phyloP scores from a whole-genome alignment of 768 basidiomycete species.

The Leccinum subtestaceum region DNA sequence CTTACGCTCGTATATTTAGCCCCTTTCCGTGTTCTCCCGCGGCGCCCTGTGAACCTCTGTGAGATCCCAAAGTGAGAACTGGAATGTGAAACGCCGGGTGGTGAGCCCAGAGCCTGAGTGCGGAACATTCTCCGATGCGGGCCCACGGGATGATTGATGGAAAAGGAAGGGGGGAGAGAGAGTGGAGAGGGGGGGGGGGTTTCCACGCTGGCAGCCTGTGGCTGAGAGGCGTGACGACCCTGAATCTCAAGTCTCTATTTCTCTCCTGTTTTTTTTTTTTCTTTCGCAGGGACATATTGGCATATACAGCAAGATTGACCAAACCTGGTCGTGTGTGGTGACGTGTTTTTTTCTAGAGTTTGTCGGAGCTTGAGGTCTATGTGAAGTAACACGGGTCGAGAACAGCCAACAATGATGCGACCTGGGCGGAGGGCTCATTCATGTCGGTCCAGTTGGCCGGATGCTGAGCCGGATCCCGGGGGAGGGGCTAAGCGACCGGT shows the following conservation, averaged over 20 bases:
- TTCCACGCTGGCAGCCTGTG: constrained; percentile 17
- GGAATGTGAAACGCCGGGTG: constrained; percentile 9
- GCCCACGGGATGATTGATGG: neutral
- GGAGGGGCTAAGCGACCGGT: neutral
- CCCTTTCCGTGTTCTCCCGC: constrained; percentile 1
- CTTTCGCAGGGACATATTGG: neutral
- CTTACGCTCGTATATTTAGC: constrained; percentile 14
- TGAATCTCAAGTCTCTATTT: constrained; percentile 12
- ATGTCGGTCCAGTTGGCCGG: neutral
- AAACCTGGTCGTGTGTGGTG: neutral
- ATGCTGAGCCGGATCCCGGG: constrained; percentile 10
- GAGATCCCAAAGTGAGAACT: neutral
- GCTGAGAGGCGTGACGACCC: constrained; percentile 23
- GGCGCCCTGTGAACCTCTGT: neutral
- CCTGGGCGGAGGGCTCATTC: constrained; percentile 29
- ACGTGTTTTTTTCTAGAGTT: neutral
- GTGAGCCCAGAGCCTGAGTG: neutral
- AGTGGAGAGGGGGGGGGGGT: constrained; percentile 4
- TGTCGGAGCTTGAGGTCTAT: constrained; percentile 21
- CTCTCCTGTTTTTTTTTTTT: neutral
- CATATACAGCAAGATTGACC: neutral
- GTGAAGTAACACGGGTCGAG: constrained; percentile 8
- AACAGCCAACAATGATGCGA: constrained; percentile 21
- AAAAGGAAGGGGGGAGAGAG: neutral
- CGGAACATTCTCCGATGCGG: constrained; percentile 15